A percentile compares a stretch with the other conserved stretches of the same genome.
Conservation (phyloP, 2,329 filamentous ascomycete species). For the Thielaviopsis musarum region DNA sequence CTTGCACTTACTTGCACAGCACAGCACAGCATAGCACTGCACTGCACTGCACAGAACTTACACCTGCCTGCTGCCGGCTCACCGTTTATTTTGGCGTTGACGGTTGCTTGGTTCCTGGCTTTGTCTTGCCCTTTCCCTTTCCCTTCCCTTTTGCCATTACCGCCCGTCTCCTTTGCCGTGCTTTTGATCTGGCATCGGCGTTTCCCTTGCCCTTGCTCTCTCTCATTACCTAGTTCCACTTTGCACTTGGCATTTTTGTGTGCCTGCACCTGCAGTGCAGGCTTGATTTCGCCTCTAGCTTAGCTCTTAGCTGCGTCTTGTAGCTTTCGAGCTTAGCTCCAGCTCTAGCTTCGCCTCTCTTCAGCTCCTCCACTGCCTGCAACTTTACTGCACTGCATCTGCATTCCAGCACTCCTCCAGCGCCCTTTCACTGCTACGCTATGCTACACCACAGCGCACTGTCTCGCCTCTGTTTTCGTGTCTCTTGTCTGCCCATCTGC, state of each 20-base stretch:
- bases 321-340: too few relatives aligned
- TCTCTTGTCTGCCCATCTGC: background rate
- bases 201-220: background rate
- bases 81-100: background rate
- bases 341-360: too few relatives aligned
- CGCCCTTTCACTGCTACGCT: too few relatives aligned
- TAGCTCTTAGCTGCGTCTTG: too few relatives aligned
- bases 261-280: background rate
- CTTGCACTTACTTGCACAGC: background rate
- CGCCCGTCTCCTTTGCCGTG: background rate
- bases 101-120: background rate
- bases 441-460: too few relatives aligned
- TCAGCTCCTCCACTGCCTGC: too few relatives aligned
- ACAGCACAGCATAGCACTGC: background rate
- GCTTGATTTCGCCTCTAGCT: too few relatives aligned
- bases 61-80: background rate
- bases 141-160: background rate
- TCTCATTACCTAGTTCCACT: background rate
- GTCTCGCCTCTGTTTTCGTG: too few relatives aligned
- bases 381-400: background rate
- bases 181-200: conserved; percentile 9
- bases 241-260: background rate
- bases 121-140: background rate
- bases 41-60: background rate
- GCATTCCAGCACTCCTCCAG: background rate